Evolutionary conservation across 305 asterid genomes (phyloP).

Genomic region (Fraxinus velutina): DNA sequence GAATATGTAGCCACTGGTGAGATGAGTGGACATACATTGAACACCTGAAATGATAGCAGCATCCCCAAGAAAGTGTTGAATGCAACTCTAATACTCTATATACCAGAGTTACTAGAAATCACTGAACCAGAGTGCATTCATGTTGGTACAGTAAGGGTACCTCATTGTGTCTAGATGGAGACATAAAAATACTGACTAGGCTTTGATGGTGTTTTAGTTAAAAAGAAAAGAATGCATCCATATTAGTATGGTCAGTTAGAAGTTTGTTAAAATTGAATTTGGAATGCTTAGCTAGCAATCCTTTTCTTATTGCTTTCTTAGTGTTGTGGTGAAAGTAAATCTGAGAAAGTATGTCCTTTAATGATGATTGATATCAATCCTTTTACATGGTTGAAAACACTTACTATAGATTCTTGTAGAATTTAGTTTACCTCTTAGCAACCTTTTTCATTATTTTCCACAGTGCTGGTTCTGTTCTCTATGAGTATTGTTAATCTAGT

Average conservation of each 20-base stretch:
- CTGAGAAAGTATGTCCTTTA: neutral
- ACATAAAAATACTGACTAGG: neutral
- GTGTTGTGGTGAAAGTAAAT: neutral
- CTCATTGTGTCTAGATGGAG: neutral
- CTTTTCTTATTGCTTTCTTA: neutral
- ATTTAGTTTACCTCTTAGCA: neutral
- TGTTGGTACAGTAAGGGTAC: neutral
- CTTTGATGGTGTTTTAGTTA: neutral
- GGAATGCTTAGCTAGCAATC: neutral
- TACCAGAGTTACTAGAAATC: neutral
- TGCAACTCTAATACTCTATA: neutral
- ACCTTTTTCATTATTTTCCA: neutral
- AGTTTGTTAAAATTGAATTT: neutral
- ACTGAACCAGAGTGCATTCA: neutral
- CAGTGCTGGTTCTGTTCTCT: neutral
- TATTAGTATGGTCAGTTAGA: neutral
- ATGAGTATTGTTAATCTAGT: neutral
- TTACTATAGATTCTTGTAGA: neutral
- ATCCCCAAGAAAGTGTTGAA: neutral
- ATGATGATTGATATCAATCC: neutral
- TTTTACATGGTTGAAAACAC: neutral
- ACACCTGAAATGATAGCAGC: neutral
- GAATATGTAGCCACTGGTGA: neutral
- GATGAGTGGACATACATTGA: neutral
- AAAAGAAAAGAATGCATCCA: neutral